Conservation (phyloP, 2,329 filamentous ascomycete genomes). For the Phaeosphaeriaceae sp. region DNA sequence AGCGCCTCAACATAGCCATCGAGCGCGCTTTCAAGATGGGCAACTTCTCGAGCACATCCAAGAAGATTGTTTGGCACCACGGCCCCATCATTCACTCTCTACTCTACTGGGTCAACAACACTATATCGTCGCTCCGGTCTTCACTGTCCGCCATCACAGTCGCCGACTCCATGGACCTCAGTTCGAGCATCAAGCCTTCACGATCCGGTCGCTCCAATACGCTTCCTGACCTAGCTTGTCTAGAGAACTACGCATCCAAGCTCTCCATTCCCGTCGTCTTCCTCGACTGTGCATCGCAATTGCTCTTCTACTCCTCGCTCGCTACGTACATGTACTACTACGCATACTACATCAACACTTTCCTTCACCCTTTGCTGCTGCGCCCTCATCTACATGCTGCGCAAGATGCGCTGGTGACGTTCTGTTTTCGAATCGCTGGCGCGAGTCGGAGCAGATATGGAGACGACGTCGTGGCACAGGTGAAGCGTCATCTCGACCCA, state of each 20-base stretch:
- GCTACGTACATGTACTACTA: slow-evolving; percentile 41
- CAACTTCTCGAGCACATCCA: slow-evolving; percentile 5
- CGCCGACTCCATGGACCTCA: slow-evolving; percentile 29
- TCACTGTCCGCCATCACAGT: slow-evolving; percentile 33
- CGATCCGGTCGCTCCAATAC: slow-evolving; percentile 28
- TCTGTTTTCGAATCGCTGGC: slow-evolving; percentile 34
- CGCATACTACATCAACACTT: slow-evolving; percentile 40
- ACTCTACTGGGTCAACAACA: slow-evolving; percentile 37
- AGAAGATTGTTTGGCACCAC: slow-evolving; percentile 45
- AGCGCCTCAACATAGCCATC: slow-evolving; percentile 33
- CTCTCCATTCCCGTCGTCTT: slow-evolving; percentile 37
- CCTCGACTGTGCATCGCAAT: slow-evolving; percentile 32
- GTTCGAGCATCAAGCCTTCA: slow-evolving; percentile 26
- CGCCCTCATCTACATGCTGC: slow-evolving; percentile 31
- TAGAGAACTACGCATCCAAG: slow-evolving; percentile 32
- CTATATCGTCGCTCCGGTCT: slow-evolving; percentile 28
- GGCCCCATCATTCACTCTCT: slow-evolving; percentile 37
- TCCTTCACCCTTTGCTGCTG: slow-evolving; percentile 27
- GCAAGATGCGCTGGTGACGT: slow-evolving; percentile 38
- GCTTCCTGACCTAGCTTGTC: slow-evolving; percentile 24
- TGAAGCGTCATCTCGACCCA: slow-evolving; percentile 34
- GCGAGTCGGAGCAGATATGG: slow-evolving; percentile 29
- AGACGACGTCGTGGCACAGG: slow-evolving; percentile 21
- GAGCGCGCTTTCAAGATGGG: slow-evolving; percentile 26
- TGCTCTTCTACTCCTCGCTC: slow-evolving; percentile 28